phyloP scores from a whole-genome alignment of 352 stramenopile species.

The Elongisporangium anandrum region DNA sequence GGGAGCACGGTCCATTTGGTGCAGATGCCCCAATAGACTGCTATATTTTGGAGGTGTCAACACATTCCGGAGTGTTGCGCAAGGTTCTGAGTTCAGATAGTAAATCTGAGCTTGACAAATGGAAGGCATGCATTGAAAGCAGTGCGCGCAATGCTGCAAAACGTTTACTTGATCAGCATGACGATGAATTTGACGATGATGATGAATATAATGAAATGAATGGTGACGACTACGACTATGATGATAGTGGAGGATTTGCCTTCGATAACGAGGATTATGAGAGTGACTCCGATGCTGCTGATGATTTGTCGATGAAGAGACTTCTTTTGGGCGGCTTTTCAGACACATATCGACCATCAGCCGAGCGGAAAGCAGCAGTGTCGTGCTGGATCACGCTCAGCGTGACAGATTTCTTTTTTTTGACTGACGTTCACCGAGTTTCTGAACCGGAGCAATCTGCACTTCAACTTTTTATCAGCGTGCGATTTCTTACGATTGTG shows the following conservation, averaged over 20 bases:
- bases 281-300: constrained; percentile 11
- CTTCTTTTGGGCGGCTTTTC: constrained; percentile 70
- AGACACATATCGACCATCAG: constrained; percentile 50
- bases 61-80: constrained; percentile 29
- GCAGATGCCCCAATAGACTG: constrained; percentile 14
- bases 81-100: constrained; percentile 69
- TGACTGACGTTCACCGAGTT: constrained; percentile 62
- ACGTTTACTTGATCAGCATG: constrained; percentile 1
- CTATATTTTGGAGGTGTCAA: constrained; percentile 60
- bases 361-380: constrained; percentile 43
- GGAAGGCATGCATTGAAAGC: constrained; percentile 68
- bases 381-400: constrained; percentile 75
- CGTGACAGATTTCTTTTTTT: constrained; percentile 49
- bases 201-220: neutral
- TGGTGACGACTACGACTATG: constrained; percentile 17
- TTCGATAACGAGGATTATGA: constrained; percentile 20
- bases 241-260: constrained; percentile 28
- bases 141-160: constrained; percentile 37
- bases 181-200: neutral
- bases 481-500: constrained; percentile 53
- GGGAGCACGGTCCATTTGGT: constrained; percentile 40
- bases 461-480: constrained; percentile 53
- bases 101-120: constrained; percentile 57
- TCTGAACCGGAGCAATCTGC: constrained; percentile 53
- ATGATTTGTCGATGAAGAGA: constrained; percentile 31